These are phyloP conservation scores for Neonectria faginata DNA, from an alignment of 2,329 filamentous ascomycete species.

Conservation along the genomic window DNA sequence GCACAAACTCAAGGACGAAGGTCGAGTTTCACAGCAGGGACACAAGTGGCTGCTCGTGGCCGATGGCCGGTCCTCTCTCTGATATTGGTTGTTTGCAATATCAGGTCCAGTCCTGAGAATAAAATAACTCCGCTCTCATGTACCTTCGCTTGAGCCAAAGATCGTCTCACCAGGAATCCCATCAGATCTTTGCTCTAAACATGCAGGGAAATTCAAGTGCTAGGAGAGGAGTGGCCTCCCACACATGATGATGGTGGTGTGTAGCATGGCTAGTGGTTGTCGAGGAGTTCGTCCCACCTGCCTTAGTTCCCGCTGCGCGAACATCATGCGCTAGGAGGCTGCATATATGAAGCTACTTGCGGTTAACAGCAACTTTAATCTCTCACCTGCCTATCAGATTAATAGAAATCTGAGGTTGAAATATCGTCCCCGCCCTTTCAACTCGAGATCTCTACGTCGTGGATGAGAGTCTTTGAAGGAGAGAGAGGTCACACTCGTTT, in stretches of 20 bases:
- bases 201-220: background rate
- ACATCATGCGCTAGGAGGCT: background rate
- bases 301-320: background rate
- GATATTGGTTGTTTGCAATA: constrained; percentile 9
- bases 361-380: background rate
- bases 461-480: background rate
- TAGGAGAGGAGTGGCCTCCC: background rate
- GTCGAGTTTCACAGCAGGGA: constrained; percentile 64
- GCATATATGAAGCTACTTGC: background rate
- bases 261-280: background rate
- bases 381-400: background rate
- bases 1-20: constrained; percentile 80
- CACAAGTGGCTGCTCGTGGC: constrained; percentile 46
- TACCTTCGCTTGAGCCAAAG: background rate
- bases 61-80: constrained; percentile 42
- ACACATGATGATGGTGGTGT: background rate
- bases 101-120: background rate
- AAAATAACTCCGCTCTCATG: background rate
- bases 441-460: background rate
- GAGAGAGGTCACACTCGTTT: background rate
- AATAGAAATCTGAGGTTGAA: background rate
- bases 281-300: background rate
- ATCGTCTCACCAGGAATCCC: too few relatives aligned
- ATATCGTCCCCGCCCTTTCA: too few relatives aligned
- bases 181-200: background rate